Base-by-base conservation (phyloP, 345 rosid species). In the Gossypium bickii region DNA sequence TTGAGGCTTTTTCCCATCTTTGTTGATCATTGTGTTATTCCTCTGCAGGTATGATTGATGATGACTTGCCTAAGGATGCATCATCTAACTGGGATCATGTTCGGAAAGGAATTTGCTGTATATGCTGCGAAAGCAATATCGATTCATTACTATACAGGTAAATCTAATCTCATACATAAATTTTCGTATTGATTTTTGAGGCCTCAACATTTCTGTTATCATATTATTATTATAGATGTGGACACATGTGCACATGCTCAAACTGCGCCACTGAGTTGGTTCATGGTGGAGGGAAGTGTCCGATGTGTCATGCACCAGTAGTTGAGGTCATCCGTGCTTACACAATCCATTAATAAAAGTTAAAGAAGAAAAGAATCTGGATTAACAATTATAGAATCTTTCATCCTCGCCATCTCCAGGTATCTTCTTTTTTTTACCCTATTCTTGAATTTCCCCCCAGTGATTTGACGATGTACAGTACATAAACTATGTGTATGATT, bases 191-290 rank as follows among this genome's bases (percentile, higher is more conserved):
- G 56, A 47, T 22, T 22, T 47, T 7, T 45, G 11, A 29, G 7
- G 17, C 45, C 49, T 45, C 16, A 59, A 59, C 53, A 24, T 59
- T 44, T 72, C 3, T 44, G 55, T 34, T 25, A 7, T 24, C 16
- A 43, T 22, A 44, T 75, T 67, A 45, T 75, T 67, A 49, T 67
- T 78, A 60, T 87, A 94, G 98, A 84, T 94, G 98, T 43, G 98
- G 98, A 77, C 98, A 94, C 85, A 91, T 92, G 98, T 92, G 97
- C 84, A 76, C 93, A 2, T 94, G 97, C 75, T 88, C 90, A 27
- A 86, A 83, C 78, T 94, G 98, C 76, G 97, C 97, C 29, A 85
- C 84, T 83, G 85, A 84, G 81, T 82, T 94, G 84, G 88, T 89
- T 61, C 86, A 85, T 79, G 83, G 76, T 29, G 88, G 92, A 67